Percentiles rank a stretch among this genome's conserved stretches.
These are phyloP conservation scores for Alternaria consortialis DNA, from an alignment of 2,329 filamentous ascomycete species.

Conservation along the genomic window DNA sequence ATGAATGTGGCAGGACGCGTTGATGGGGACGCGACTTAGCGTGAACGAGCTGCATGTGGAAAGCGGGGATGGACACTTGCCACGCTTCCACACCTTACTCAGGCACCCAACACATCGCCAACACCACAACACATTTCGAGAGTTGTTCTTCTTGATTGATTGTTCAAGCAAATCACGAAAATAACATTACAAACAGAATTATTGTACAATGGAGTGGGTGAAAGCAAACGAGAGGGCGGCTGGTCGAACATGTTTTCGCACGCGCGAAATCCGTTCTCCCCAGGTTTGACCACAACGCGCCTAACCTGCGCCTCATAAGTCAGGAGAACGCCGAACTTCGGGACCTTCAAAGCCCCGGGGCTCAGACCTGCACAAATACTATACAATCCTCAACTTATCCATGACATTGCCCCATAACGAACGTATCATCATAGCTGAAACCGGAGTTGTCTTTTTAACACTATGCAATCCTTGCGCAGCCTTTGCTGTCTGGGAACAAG, in stretches of 20 bases:
- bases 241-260: not conserved
- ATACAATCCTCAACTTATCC: too few species aligned
- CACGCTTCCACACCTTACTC: not conserved
- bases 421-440: conserved; percentile 3
- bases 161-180: too few species aligned
- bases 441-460: conserved; percentile 14
- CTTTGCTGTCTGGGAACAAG: conserved; percentile 17
- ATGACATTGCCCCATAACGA: not conserved
- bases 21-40: not conserved
- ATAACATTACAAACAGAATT: not conserved
- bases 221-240: not conserved
- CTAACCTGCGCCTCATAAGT: not conserved
- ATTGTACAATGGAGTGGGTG: not conserved
- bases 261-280: not conserved
- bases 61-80: not conserved
- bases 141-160: not conserved
- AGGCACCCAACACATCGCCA: not conserved
- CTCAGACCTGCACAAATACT: too few species aligned
- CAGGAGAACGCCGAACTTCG: not conserved
- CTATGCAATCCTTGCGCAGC: not conserved
- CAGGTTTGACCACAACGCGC: too few species aligned
- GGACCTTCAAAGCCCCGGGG: too few species aligned
- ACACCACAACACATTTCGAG: not conserved
- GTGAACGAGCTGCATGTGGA: not conserved
- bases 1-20: not conserved